These are phyloP conservation scores for Mycena sp. DNA, from an alignment of 1,284 basidiomycete genomes.

Conservation along the genomic window DNA sequence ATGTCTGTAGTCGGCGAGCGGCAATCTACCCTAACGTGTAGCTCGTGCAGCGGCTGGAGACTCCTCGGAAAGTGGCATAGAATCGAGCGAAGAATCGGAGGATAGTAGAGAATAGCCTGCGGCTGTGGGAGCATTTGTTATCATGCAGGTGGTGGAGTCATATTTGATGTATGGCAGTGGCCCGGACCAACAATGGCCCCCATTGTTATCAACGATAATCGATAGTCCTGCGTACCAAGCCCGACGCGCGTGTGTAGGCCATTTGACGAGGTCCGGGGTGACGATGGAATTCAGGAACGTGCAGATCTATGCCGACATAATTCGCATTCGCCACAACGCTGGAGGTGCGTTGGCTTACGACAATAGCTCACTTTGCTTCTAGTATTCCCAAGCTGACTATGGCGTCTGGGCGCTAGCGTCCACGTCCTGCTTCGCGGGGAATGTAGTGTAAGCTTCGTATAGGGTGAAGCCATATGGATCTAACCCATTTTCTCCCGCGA, in stretches of 20 bases:
- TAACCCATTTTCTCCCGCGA: slow-evolving; percentile 22
- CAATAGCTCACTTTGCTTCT: neutral
- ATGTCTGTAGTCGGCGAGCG: neutral
- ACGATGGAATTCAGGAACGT: slow-evolving; percentile 23
- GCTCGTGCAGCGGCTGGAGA: slow-evolving; percentile 3
- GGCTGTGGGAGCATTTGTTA: neutral
- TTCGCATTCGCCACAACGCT: too few species aligned
- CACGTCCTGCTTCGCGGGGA: slow-evolving; percentile 12
- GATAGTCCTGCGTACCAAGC: slow-evolving; percentile 7
- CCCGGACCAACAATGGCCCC: neutral
- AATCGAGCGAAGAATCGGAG: slow-evolving; percentile 22
- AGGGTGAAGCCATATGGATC: slow-evolving; percentile 20
- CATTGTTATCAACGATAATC: slow-evolving; percentile 20
- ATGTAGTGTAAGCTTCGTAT: neutral
- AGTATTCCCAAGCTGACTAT: neutral
- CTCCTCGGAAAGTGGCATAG: slow-evolving; percentile 23
- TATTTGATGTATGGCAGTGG: slow-evolving; percentile 12
- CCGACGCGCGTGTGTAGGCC: neutral
- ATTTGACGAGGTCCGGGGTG: slow-evolving; percentile 3
- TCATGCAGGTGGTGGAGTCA: slow-evolving; percentile 5
- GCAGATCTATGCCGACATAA: too few species aligned
- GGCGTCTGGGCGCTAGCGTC: neutral
- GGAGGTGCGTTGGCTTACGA: neutral
- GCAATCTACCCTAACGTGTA: neutral
- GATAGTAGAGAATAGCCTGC: slow-evolving; percentile 11